Percentiles rank a stretch among this genome's conserved stretches.
Evolutionary conservation across 331 rosid genomes (phyloP).

Genomic region (Pyrus hybrid): DNA sequence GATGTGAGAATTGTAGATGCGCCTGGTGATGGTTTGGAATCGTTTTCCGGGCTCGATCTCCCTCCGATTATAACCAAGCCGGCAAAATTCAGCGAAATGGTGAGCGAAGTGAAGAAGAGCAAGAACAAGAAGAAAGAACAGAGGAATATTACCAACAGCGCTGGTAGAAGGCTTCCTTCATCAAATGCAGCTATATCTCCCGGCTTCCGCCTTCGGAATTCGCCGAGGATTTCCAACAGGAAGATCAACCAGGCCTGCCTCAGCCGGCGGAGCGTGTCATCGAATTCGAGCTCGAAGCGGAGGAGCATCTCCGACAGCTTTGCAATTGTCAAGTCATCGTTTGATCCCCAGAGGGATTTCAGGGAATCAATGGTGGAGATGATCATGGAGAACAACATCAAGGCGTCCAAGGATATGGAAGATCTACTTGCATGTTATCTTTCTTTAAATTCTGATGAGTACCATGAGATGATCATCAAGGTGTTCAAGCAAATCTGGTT

Average conservation of each 20-base stretch:
- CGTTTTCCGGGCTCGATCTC: constrained; percentile 41
- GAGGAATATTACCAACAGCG: constrained; percentile 10
- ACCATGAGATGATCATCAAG: constrained; percentile 73
- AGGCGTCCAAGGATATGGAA: constrained; percentile 74
- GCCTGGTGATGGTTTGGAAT: constrained; percentile 29
- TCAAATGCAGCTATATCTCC: constrained; percentile 32
- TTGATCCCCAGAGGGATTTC: constrained; percentile 81
- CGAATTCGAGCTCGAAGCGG: constrained; percentile 20
- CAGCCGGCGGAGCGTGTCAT: constrained; percentile 35
- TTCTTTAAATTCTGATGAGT: constrained; percentile 75
- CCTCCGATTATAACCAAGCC: constrained; percentile 72
- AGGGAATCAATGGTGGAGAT: constrained; percentile 95
- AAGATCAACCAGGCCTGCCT: constrained; percentile 13
- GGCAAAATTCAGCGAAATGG: constrained; percentile 20
- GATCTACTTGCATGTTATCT: constrained; percentile 98
- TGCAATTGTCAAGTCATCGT: constrained; percentile 74
- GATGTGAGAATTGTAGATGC: background rate
- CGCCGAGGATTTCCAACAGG: constrained; percentile 48
- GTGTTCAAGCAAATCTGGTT: constrained; percentile 99
- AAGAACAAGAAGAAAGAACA: constrained; percentile 19
- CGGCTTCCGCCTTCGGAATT: constrained; percentile 57
- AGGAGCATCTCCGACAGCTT: constrained; percentile 60
- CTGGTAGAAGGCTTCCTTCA: constrained; percentile 31
- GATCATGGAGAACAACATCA: constrained; percentile 83
- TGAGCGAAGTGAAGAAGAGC: constrained; percentile 23